Evolutionary conservation across 768 basidiomycete species (phyloP).

Genomic region (Termitomyces sp.): DNA sequence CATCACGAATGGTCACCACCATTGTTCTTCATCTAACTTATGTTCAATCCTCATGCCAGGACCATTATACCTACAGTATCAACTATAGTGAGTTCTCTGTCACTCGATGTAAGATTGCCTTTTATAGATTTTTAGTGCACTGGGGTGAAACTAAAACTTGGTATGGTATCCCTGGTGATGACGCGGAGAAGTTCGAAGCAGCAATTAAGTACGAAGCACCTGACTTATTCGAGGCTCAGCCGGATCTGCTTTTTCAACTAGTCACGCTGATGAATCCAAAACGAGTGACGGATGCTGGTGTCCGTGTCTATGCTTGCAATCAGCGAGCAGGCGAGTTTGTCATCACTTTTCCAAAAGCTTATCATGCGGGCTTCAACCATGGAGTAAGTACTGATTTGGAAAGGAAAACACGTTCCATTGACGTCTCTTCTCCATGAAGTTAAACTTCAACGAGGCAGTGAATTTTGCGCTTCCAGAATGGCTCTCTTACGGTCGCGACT

Average conservation of each 20-base stretch:
- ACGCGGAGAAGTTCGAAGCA: constrained; percentile 93
- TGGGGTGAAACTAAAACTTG: constrained; percentile 99
- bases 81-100: constrained; percentile 71
- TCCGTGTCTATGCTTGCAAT: constrained; percentile 90
- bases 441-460: constrained; percentile 99
- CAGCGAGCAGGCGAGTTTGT: constrained; percentile 98
- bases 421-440: constrained; percentile 33
- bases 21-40: neutral
- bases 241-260: constrained; percentile 93
- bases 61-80: constrained; percentile 96
- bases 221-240: constrained; percentile 96
- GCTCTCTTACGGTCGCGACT: constrained; percentile 82
- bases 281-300: constrained; percentile 79
- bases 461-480: constrained; percentile 98
- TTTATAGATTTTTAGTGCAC: constrained; percentile 61
- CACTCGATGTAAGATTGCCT: constrained; percentile 9
- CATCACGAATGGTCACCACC: neutral
- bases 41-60: constrained; percentile 36
- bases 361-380: constrained; percentile 98
- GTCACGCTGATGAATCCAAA: constrained; percentile 97
- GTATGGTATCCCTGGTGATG: constrained; percentile 97
- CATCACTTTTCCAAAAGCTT: constrained; percentile 95
- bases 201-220: constrained; percentile 95
- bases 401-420: constrained; percentile 13
- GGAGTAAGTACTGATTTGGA: constrained; percentile 55